A percentile compares a stretch with the other conserved stretches of the same genome.
Evolutionary conservation across 2,329 filamentous ascomycete species (phyloP).

Genomic region (Scedosporium dehoogii): DNA sequence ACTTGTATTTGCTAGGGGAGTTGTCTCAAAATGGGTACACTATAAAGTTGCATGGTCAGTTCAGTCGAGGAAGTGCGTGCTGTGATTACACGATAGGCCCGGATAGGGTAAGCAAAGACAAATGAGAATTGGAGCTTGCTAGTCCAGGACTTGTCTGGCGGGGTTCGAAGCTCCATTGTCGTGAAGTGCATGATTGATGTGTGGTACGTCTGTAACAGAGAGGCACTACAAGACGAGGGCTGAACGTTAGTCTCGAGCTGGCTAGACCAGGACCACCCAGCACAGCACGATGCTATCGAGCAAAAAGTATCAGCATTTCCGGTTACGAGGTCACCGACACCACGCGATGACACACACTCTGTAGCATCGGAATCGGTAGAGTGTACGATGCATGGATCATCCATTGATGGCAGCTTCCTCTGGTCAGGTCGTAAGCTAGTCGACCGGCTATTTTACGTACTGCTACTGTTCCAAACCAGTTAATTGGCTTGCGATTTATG

Average conservation of each 20-base stretch:
- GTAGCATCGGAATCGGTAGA: not conserved
- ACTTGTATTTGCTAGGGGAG: not conserved
- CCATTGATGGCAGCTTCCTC: not conserved
- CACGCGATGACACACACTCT: not conserved
- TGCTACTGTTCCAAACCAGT: not conserved
- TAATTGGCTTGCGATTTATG: too few species aligned
- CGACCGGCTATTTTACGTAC: not conserved
- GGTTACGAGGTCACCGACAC: not conserved
- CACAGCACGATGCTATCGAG: not conserved
- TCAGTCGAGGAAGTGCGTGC: not conserved
- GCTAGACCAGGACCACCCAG: not conserved
- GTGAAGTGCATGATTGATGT: not conserved
- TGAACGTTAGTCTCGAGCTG: conserved; percentile 1
- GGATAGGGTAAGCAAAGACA: not conserved
- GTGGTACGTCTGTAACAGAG: not conserved
- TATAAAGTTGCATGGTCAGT: not conserved
- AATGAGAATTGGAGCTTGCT: not conserved
- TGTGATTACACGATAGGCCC: not conserved
- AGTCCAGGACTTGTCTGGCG: not conserved
- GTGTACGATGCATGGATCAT: not conserved
- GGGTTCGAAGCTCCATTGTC: not conserved
- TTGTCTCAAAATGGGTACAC: not conserved
- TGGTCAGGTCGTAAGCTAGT: not conserved
- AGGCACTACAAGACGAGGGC: not conserved
- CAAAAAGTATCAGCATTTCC: not conserved